Percentiles rank a stretch among this genome's conserved stretches.
Evolutionary conservation across 441 rosid species (phyloP).

Genomic region (Croton laevigatus): DNA sequence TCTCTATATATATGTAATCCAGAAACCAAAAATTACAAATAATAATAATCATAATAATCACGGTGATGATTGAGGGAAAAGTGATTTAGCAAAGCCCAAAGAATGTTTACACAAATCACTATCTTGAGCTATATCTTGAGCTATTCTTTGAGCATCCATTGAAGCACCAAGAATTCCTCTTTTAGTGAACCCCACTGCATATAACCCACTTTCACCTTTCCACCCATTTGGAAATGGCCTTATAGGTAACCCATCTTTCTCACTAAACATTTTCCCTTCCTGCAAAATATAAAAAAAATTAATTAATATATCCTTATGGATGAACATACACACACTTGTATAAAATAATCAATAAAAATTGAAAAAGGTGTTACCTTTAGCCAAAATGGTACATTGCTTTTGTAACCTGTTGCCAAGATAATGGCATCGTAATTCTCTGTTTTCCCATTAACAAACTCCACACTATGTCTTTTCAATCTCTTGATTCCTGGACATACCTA

Average conservation of each 20-base stretch:
- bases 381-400: slow-evolving; percentile 82
- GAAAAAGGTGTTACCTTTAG: slow-evolving; percentile 50
- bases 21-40: slow-evolving; percentile 1
- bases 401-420: slow-evolving; percentile 86
- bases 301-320: slow-evolving; percentile 10
- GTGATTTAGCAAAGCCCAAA: slow-evolving; percentile 24
- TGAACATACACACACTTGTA: background rate
- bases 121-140: slow-evolving; percentile 52
- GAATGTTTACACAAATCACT: slow-evolving; percentile 35
- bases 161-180: slow-evolving; percentile 80
- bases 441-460: slow-evolving; percentile 68
- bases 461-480: slow-evolving; percentile 42
- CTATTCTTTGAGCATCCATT: slow-evolving; percentile 58
- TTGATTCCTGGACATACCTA: slow-evolving; percentile 66
- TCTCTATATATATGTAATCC: background rate
- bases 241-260: slow-evolving; percentile 65
- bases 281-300: slow-evolving; percentile 22
- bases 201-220: slow-evolving; percentile 75
- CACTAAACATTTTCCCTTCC: slow-evolving; percentile 66
- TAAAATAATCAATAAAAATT: background rate
- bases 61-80: slow-evolving; percentile 22
- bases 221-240: slow-evolving; percentile 70
- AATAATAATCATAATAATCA: background rate
- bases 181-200: slow-evolving; percentile 77
- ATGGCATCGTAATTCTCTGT: slow-evolving; percentile 67